These are phyloP conservation scores for Saksenaea oblongispora DNA, from an alignment of 371 early-diverging fungal genomes.

Conservation along the genomic window DNA sequence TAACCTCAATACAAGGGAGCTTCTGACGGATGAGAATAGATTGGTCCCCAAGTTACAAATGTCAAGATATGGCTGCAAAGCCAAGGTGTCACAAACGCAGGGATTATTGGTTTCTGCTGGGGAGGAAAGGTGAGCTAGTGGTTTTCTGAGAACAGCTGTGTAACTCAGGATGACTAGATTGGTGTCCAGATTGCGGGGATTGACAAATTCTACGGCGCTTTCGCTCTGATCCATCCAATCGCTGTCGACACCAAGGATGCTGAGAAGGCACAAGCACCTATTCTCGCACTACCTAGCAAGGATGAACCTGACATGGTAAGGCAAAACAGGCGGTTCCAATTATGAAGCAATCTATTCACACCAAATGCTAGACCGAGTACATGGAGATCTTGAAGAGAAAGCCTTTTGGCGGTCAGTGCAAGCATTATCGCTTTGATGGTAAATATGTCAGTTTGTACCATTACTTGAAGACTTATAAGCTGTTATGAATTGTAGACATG, in stretches of 20 bases:
- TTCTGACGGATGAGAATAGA: too few relatives aligned
- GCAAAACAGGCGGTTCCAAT: background rate
- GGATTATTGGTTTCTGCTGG: conserved; percentile 72
- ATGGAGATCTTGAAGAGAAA: conserved; percentile 50
- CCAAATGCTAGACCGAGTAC: conserved; percentile 33
- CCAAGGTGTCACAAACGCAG: conserved; percentile 44
- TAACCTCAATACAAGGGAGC: background rate
- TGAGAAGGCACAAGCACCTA: conserved; percentile 53
- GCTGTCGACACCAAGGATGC: conserved; percentile 54
- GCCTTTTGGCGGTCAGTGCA: conserved; percentile 58
- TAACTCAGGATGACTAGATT: conserved; percentile 21
- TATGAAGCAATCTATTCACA: background rate
- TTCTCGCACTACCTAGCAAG: conserved; percentile 61
- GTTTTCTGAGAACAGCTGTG: background rate
- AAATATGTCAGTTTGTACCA: background rate
- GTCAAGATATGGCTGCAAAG: conserved; percentile 39
- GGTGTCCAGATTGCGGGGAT: conserved; percentile 32
- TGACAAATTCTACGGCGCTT: conserved; percentile 44
- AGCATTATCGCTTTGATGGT: conserved; percentile 62
- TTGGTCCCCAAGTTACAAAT: conserved; percentile 35
- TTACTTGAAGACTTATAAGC: background rate
- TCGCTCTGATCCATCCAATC: conserved; percentile 66
- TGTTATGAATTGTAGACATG: conserved; percentile 36
- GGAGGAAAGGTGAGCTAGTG: conserved; percentile 44
- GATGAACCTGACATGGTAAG: conserved; percentile 64